A percentile compares a stretch with the other conserved stretches of the same genome.
Conservation (phyloP, 305 asterid species). For the Fraxinus angustifolia region DNA sequence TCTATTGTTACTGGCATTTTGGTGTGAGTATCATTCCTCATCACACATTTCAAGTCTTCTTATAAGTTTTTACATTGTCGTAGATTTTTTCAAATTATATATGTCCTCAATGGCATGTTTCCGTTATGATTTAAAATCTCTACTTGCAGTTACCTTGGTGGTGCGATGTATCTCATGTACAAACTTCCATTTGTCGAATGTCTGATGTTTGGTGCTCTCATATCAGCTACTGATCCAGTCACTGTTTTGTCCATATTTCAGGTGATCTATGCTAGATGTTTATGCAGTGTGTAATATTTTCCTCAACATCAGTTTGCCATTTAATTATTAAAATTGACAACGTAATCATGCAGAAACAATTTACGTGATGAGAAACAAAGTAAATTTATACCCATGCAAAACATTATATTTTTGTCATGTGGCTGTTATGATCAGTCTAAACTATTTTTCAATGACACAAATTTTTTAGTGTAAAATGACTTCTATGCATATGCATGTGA, state of each 20-base stretch:
- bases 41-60: constrained; percentile 17
- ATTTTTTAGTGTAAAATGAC: background rate
- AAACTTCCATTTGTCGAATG: constrained; percentile 89
- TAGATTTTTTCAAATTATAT: background rate
- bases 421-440: background rate
- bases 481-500: background rate
- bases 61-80: background rate
- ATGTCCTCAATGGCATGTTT: constrained; percentile 12
- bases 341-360: background rate
- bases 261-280: constrained; percentile 35
- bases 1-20: constrained; percentile 87
- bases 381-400: background rate
- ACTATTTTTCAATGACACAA: background rate
- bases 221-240: constrained; percentile 98
- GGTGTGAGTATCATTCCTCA: constrained; percentile 65
- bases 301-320: background rate
- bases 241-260: constrained; percentile 95
- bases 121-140: constrained; percentile 12
- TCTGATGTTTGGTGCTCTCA: constrained; percentile 97
- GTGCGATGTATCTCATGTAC: constrained; percentile 74
- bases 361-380: background rate
- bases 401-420: background rate
- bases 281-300: background rate
- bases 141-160: constrained; percentile 79
- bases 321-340: background rate